Conservation (phyloP, 2,329 filamentous ascomycete species). For the Apiospora malaysiana region DNA sequence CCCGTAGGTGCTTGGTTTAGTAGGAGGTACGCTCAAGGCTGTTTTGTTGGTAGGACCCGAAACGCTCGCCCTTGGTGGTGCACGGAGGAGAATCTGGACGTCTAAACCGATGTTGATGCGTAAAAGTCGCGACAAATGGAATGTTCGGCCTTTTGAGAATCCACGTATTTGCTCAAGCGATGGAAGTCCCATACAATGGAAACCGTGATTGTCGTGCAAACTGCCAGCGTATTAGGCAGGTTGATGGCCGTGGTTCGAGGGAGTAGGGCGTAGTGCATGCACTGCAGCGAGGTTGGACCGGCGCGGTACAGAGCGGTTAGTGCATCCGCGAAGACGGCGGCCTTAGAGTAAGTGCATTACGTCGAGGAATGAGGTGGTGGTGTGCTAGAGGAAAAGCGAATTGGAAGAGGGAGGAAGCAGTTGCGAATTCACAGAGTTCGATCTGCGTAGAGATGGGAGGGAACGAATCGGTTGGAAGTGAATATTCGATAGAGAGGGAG, state of each 20-base stretch:
- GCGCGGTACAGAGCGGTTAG: conserved; percentile 12
- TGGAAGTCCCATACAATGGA: not conserved
- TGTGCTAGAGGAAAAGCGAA: not conserved
- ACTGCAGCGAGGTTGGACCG: conserved; percentile 4
- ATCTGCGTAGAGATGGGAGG: conserved; percentile 2
- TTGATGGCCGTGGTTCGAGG: conserved; percentile 14
- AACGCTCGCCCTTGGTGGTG: not conserved
- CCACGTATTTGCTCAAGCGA: not conserved
- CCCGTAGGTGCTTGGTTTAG: not conserved
- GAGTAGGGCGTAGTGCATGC: conserved; percentile 2
- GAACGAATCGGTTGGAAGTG: conserved; percentile 10
- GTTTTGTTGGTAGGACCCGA: not conserved
- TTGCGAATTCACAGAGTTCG: not conserved
- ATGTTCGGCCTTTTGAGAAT: not conserved
- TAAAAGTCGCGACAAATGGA: not conserved
- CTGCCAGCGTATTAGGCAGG: not conserved
- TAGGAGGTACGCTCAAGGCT: conserved; percentile 2
- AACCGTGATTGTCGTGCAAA: not conserved
- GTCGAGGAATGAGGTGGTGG: not conserved
- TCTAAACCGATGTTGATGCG: not conserved
- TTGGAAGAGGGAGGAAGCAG: not conserved
- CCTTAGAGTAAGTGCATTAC: conserved; percentile 11
- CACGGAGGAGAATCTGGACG: not conserved
- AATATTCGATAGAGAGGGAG: conserved; percentile 12
- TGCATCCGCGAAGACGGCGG: conserved; percentile 9